These are phyloP conservation scores for Pyrrhoderma noxium DNA, from an alignment of 1,284 basidiomycete species.

Conservation along the genomic window DNA sequence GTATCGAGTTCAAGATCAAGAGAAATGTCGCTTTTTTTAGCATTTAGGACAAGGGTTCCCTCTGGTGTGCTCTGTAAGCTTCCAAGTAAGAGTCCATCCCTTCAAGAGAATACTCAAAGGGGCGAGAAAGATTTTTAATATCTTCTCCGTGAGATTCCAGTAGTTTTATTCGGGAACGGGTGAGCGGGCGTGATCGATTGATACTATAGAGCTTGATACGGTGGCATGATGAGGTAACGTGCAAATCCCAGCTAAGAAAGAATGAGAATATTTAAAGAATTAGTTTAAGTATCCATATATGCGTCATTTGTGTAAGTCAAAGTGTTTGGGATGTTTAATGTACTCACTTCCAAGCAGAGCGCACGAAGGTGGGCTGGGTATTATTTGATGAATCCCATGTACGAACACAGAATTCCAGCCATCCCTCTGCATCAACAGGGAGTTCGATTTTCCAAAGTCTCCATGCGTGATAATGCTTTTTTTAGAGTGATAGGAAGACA, in stretches of 20 bases:
- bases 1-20: too few relatives aligned
- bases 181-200: slow-evolving; percentile 37
- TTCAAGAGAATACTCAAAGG: slow-evolving; percentile 36
- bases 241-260: slow-evolving; percentile 41
- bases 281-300: too few relatives aligned
- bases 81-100: slow-evolving; percentile 32
- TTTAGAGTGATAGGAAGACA: too few relatives aligned
- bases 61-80: slow-evolving; percentile 29
- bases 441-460: slow-evolving; percentile 45
- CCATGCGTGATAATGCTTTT: slow-evolving; percentile 48
- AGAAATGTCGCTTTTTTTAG: too few relatives aligned
- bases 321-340: neutral
- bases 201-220: slow-evolving; percentile 50
- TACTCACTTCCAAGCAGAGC: slow-evolving; percentile 48
- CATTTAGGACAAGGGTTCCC: slow-evolving; percentile 26
- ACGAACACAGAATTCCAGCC: slow-evolving; percentile 52
- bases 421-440: slow-evolving; percentile 49
- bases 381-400: slow-evolving; percentile 54
- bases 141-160: slow-evolving; percentile 33
- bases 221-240: slow-evolving; percentile 49
- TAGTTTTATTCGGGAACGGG: slow-evolving; percentile 34
- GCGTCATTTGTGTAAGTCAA: neutral
- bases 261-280: slow-evolving; percentile 2
- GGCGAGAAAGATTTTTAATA: slow-evolving; percentile 28
- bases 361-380: slow-evolving; percentile 49